Evolutionary conservation across 441 rosid genomes (phyloP), one percentile per base, ranked within the genome.

Genomic region (Lepidium campestre): DNA sequence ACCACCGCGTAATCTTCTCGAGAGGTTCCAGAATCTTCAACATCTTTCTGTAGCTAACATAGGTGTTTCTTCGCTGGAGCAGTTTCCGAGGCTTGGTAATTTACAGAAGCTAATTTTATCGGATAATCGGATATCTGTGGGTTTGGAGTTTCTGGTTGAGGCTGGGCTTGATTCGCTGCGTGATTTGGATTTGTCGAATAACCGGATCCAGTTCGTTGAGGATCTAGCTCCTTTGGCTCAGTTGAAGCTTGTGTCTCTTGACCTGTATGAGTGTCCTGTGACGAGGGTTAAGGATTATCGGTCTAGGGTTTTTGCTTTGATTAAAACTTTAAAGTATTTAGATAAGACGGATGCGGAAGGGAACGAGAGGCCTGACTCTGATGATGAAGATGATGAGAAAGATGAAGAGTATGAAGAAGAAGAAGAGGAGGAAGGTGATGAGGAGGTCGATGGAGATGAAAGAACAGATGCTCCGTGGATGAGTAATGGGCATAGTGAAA

Each of bases 211-310:
- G 79, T 83, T 41, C 29, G 79, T 87, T 3, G 93, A 85, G 54
- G 93, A 83, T 85, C 89, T 87, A 1, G 84, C 86, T 4, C 93
- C 93, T 15, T 60, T 87, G 31, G 90, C 89, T 10, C 77, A 76
- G 72, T 68, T 87, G 15, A 77, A 70, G 78, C 81, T 87, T 14
- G 81, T 85, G 6, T 85, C 88, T n/a, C 92, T 86, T 14, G 92
- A 86, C 75, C 80, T 86, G 15, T 86, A 86, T 19, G 85, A 86
- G 84, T 86, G 92, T 73, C 92, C 92, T 11, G 88, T 86, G 3
- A 86, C 92, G 7, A 75, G 88, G 66, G 83, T 81, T 29, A 80
- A 82, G 79, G 92, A 86, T 79, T 85, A 86, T 74, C 80, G 88
- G 70, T 80, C 92, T 76, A 86, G 85, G 81, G 90, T 83, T 85